Evolutionary conservation across 192 early-diverging fungal species (phyloP), one percentile per base, ranked within the genome.

Genomic region (Geranomyces variabilis): DNA sequence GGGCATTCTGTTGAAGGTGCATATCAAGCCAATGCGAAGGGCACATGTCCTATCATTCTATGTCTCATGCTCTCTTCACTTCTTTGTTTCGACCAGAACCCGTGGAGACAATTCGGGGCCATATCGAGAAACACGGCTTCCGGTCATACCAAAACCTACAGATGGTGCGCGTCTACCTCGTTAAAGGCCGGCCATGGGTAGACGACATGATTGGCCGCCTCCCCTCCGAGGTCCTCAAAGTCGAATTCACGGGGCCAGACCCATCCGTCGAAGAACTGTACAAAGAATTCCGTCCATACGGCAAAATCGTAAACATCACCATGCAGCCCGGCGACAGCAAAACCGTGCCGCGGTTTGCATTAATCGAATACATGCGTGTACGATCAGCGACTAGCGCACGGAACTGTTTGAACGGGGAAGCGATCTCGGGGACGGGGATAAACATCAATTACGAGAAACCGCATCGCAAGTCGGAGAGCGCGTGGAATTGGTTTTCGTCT

Each of bases 301-400:
- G 95, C 3, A 82, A 86, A 43, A 94, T 99, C 45, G 81, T 88
- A 22, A 90, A 94, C 69, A 93, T 99, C 69, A 81, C 81, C 45
- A 74, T 85, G 15, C 87, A 87, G 66, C 86, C 89, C 0, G 69
- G 80, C 1, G 70, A 80, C 0, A 76, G 76, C 60, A 96, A 95
- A 74, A 93, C 94, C 56, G 76, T 87, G 62, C 89, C 93, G 43
- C 84, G 89, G 51, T 90, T 84, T 77, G 96, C 94, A 0, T 80
- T 90, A 34, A 87, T 96, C 64, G 87, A 92, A 65, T 99, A 90
- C 73, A 80, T 87, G 33, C 77, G 83, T 48, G 84, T 91, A 69
- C 88, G 93, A 8, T 80, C 89, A 0, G 94, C 97, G n/a, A 93
- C 96, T 0, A 91, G 91, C 63, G 97, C 97, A 6, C 86, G 91